Base-by-base conservation (phyloP, 208 protist species). In the Crithidia bombi region DNA sequence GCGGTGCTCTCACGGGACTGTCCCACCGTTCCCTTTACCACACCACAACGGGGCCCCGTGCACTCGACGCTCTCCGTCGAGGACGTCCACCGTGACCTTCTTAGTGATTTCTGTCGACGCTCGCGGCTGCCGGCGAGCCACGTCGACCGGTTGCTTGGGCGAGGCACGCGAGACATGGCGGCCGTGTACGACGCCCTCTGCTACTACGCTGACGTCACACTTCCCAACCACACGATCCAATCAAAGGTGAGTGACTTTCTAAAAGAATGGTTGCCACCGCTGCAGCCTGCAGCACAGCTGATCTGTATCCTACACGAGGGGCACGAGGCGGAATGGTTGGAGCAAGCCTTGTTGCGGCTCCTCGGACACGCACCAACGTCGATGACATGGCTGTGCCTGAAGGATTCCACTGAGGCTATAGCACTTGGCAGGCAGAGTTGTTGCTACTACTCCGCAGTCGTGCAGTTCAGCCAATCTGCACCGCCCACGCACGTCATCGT, bases 251-350 rank as follows among this genome's bases (percentile, higher is more conserved):
- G 38, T 1, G 52, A 33, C 15, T 64, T 30, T 38, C 51, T 72
- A 11, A 43, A 17, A 0, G 30, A 51, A 5, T 17, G 36, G 17
- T 51, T 74, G 2, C 83, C 70, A 1, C 30, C 43, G 36, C 68
- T 81, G 41, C 54, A 46, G 0, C 21, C 46, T 25, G 76, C 83
- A 1, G 47, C 47, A 0, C 21, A 62, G 33, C 50, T 84, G 26
- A 75, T 88, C n/a, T 82, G 77, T 21, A 44, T 66, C 6, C 44
- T 82, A 17, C 72, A 80, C 50, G 41, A 49, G 6, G 62, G 43
- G 10, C 70, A 51, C 2, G 69, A 77, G 49, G 69, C 55, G 10
- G 76, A 83, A 56, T 85, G 73, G 25, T 25, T 78, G 15, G 73
- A 85, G 33, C 43, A 32, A 28, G 39, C 74, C 3, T 39, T 75